Evolutionary conservation across 2,329 filamentous ascomycete genomes (phyloP), one percentile per base, ranked within the genome.

Genomic region (Colletotrichum incanum): DNA sequence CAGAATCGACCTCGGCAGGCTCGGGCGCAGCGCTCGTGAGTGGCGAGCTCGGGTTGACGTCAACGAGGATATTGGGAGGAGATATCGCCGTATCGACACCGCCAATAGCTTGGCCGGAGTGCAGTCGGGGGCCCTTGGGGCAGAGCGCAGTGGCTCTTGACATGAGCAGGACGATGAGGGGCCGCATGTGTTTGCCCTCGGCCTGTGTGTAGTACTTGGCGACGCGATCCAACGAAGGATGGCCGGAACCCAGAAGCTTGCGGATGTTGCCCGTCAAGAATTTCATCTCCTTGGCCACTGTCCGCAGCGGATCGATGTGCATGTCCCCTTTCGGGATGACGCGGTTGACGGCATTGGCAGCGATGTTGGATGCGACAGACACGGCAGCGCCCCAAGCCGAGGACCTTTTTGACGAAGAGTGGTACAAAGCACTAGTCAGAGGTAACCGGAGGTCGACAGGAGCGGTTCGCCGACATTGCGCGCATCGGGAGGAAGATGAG

Each of bases 141-240:
- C 93, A 87, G 66, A 94, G 85, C n/a, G 94, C 91, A 1, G 96
- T 98, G 6, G 96, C 96, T 80, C 95, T 91, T 74, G 95, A 96
- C 96, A 99, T 98, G 78, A 99, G 91, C 74, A 99, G 90, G 39
- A 99, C 95, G 73, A 99, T 93, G 82, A 98, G 90, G 39, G 96
- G 96, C 76, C 96, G 92, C 77, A 99, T 92, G 83, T 98, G 96
- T 86, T 99, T 99, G 74, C 96, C 96, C 86, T 98, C 95, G 72
- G 94, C 94, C 78, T 96, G 93, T 28, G 96, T 98, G 82, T 99
- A 99, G 87, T 99, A 99, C 84, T 99, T 99, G 64, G 96, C 95
- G 37, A 95, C 96, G 52, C 94, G 95, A 80, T 98, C 96, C 72
- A 99, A 89, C 56, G 95, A 95, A 0, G 96, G 96, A 80, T 99